phyloP scores from a whole-genome alignment of 495 filamentous ascomycete genomes.

The Penicillium paxilli region DNA sequence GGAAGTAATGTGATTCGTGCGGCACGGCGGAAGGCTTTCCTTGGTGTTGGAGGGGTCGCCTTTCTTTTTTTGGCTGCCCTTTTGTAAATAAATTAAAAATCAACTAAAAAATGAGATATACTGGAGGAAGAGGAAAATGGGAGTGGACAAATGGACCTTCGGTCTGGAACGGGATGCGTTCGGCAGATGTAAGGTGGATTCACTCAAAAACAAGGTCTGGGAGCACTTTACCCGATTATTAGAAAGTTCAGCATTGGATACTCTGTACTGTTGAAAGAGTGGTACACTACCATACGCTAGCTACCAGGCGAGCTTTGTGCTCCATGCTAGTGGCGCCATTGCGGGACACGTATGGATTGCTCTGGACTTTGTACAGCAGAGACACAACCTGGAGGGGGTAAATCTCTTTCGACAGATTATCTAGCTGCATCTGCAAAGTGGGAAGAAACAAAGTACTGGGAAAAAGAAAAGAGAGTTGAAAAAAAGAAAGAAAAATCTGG shows the following conservation, averaged over 20 bases:
- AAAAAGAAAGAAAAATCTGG: conserved; percentile 7
- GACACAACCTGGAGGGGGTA: neutral
- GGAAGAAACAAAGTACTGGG: neutral
- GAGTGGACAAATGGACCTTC: conserved; percentile 1
- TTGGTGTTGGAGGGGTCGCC: neutral
- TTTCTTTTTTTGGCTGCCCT: neutral
- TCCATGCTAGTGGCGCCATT: neutral
- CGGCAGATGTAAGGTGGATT: conserved; percentile 24
- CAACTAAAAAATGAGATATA: neutral
- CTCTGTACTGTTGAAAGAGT: neutral
- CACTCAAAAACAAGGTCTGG: neutral
- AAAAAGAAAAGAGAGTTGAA: conserved; percentile 7
- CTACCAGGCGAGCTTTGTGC: neutral
- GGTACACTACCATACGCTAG: neutral
- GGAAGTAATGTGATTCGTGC: conserved; percentile 21
- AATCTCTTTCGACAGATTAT: neutral
- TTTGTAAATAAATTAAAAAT: neutral
- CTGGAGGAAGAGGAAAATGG: neutral
- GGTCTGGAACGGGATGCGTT: conserved; percentile 24
- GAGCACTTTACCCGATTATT: neutral
- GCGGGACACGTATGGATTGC: neutral
- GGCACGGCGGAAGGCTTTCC: conserved; percentile 10
- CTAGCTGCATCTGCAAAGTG: too few species aligned
- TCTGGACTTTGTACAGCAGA: neutral
- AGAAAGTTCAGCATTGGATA: neutral